Conservation (phyloP, 768 basidiomycete genomes). For the Kwoniella botswanensis region DNA sequence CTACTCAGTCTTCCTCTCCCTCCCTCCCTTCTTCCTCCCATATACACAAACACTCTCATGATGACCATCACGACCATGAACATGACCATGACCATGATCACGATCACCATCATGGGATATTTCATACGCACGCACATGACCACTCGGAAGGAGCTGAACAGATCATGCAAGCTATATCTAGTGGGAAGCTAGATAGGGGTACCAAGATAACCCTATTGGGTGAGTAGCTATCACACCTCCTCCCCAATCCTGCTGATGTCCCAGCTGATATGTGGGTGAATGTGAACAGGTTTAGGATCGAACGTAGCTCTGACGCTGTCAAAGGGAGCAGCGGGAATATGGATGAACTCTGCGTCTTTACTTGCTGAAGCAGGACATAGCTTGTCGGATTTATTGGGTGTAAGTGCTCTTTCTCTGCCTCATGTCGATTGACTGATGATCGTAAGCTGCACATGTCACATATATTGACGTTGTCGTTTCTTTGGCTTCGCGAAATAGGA, state of each 20-base stretch:
- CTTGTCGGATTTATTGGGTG: constrained; percentile 55
- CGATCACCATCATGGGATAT: constrained; percentile 44
- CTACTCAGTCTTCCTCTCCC: not conserved
- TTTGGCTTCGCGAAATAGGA: constrained; percentile 60
- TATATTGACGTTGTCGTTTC: no score
- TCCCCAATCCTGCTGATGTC: not conserved
- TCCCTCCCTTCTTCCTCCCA: not conserved
- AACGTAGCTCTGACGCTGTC: constrained; percentile 80
- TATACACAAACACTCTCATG: constrained; percentile 18
- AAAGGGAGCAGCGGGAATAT: constrained; percentile 88
- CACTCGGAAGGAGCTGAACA: constrained; percentile 55
- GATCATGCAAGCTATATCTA: constrained; percentile 50
- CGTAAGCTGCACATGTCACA: no score
- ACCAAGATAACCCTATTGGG: constrained; percentile 56
- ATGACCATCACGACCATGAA: constrained; percentile 16
- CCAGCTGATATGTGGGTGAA: not conserved
- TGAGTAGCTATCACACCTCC: constrained; percentile 19
- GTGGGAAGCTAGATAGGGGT: constrained; percentile 48
- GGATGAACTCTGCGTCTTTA: constrained; percentile 82
- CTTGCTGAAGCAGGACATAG: constrained; percentile 90
- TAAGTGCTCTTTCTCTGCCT: constrained; percentile 23
- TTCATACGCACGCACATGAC: constrained; percentile 51
- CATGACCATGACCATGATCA: constrained; percentile 27
- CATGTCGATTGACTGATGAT: no score
- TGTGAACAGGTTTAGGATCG: constrained; percentile 68